phyloP scores from a whole-genome alignment of 202 grass and related monocot species.

The Digitaria exilis region DNA sequence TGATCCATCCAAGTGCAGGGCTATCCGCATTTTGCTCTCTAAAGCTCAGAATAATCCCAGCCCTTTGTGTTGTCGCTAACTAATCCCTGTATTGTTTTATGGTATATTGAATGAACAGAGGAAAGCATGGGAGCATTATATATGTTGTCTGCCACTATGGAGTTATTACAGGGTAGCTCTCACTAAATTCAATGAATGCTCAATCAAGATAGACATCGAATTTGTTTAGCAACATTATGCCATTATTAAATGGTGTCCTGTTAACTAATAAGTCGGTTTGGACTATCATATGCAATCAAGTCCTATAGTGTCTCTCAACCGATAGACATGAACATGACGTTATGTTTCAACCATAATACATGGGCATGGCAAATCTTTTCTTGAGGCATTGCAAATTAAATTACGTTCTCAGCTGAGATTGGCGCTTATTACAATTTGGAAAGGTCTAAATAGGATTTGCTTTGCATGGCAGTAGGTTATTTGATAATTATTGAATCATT shows the following conservation, averaged over 20 bases:
- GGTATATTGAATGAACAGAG: not conserved
- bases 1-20: not conserved
- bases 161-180: slow-evolving; percentile 38
- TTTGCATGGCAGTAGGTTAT: not conserved
- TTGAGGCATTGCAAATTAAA: not conserved
- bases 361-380: not conserved
- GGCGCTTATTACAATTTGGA: not conserved
- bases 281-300: slow-evolving; percentile 23
- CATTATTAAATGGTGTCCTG: not conserved
- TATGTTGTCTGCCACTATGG: slow-evolving; percentile 38
- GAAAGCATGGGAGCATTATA: slow-evolving; percentile 24
- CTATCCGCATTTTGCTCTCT: not conserved
- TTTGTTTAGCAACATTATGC: slow-evolving; percentile 18
- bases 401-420: not conserved
- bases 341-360: not conserved
- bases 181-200: slow-evolving; percentile 32
- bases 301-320: slow-evolving; percentile 2
- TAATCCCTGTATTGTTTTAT: not conserved
- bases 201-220: not conserved
- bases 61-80: not conserved
- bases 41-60: not conserved
- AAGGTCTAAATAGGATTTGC: not conserved
- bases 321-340: not conserved
- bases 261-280: slow-evolving; percentile 29
- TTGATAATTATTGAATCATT: not conserved